Conservation (phyloP, 208 protist species). For the Crithidia acanthocephali region DNA sequence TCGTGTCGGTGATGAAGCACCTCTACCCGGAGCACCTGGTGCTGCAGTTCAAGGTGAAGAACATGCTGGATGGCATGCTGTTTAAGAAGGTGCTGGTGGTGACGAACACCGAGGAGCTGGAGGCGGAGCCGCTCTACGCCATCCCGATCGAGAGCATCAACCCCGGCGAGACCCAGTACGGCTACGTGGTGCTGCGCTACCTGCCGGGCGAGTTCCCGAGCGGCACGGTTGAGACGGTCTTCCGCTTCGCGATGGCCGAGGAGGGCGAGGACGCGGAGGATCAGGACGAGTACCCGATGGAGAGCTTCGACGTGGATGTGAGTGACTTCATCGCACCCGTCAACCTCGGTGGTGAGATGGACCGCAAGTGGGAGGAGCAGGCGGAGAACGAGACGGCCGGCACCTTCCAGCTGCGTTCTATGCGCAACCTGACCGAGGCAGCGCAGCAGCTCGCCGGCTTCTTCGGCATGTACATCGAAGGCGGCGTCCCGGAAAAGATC, state of each 20-base stretch:
- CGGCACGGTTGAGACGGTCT: slow-evolving; percentile 61
- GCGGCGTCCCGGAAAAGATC: slow-evolving; percentile 74
- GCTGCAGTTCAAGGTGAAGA: slow-evolving; percentile 95
- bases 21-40: slow-evolving; percentile 92
- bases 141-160: slow-evolving; percentile 68
- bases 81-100: slow-evolving; percentile 90
- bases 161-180: slow-evolving; percentile 65
- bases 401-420: slow-evolving; percentile 83
- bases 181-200: slow-evolving; percentile 79
- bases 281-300: slow-evolving; percentile 85
- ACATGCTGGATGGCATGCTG: slow-evolving; percentile 93
- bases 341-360: slow-evolving; percentile 47
- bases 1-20: slow-evolving; percentile 97
- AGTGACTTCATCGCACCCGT: slow-evolving; percentile 79
- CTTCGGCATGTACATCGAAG: slow-evolving; percentile 86
- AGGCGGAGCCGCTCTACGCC: slow-evolving; percentile 84
- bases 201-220: slow-evolving; percentile 66
- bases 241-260: slow-evolving; percentile 81
- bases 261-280: slow-evolving; percentile 34
- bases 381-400: slow-evolving; percentile 73
- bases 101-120: slow-evolving; percentile 76
- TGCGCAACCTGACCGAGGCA: slow-evolving; percentile 87
- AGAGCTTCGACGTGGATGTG: slow-evolving; percentile 85
- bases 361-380: slow-evolving; percentile 51
- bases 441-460: slow-evolving; percentile 82